These are phyloP conservation scores for Incumbomyces lentus DNA, from an alignment of 2,329 filamentous ascomycete species.

Conservation along the genomic window DNA sequence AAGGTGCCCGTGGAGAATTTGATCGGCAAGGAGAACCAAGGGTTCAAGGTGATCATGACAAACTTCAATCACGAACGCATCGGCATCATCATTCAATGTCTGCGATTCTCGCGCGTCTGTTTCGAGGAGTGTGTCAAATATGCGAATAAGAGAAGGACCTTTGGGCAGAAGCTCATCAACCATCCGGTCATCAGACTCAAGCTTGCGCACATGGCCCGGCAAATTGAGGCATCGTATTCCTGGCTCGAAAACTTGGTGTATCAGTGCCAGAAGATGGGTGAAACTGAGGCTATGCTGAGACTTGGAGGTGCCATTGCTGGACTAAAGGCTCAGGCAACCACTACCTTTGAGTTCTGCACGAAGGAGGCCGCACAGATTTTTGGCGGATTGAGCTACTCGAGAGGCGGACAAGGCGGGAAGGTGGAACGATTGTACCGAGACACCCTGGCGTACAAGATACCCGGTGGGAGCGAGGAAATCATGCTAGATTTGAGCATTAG, in stretches of 20 bases:
- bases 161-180: constrained; percentile 91
- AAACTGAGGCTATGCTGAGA: constrained; percentile 90
- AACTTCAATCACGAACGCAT: constrained; percentile 99
- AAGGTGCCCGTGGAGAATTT: constrained; percentile 99
- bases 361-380: constrained; percentile 96
- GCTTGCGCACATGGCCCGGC: constrained; percentile 93
- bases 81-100: constrained; percentile 93
- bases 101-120: constrained; percentile 92
- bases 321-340: constrained; percentile 86
- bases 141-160: constrained; percentile 91
- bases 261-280: constrained; percentile 86
- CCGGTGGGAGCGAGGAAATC: constrained; percentile 93
- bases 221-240: constrained; percentile 93
- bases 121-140: constrained; percentile 96
- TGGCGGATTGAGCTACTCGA: constrained; percentile 80
- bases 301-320: constrained; percentile 88
- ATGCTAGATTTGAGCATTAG: constrained; percentile 96
- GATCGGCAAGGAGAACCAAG: constrained; percentile 94
- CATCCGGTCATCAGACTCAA: constrained; percentile 97
- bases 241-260: constrained; percentile 95
- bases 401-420: constrained; percentile 90
- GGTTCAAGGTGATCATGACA: constrained; percentile 98
- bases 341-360: constrained; percentile 96
- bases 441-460: constrained; percentile 90
- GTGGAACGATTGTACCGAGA: constrained; percentile 91